phyloP scores from a whole-genome alignment of 164 flowering plant genomes.

The Platanus orientalis region DNA sequence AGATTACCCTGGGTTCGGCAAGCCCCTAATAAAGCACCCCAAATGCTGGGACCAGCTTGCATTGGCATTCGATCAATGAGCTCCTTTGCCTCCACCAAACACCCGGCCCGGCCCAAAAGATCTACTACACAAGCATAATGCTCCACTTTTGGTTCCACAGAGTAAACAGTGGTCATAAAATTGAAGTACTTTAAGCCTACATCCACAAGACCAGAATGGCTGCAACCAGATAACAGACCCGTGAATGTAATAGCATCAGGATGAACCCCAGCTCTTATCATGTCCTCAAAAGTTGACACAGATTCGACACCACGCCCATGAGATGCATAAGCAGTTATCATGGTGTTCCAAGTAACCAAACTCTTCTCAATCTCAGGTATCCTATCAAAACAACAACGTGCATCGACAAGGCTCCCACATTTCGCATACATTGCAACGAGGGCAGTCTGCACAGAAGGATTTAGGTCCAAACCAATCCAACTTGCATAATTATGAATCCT shows the following conservation, averaged over 20 bases:
- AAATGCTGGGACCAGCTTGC: too few species aligned
- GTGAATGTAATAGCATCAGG: background rate
- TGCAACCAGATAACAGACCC: background rate
- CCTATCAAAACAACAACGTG: conserved; percentile 27
- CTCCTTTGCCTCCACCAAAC: too few species aligned
- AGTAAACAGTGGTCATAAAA: too few species aligned
- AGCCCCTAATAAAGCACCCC: too few species aligned
- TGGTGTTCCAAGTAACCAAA: conserved; percentile 14
- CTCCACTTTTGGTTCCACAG: too few species aligned
- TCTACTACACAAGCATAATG: too few species aligned
- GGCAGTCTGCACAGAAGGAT: conserved; percentile 32
- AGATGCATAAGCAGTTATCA: background rate
- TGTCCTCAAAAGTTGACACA: background rate
- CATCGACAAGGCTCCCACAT: conserved; percentile 40
- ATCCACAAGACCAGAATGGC: background rate
- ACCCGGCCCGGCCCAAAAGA: too few species aligned
- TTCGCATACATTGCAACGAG: conserved; percentile 48
- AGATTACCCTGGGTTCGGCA: too few species aligned
- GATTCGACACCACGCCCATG: background rate
- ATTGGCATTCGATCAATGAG: too few species aligned
- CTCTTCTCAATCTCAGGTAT: conserved; percentile 22
- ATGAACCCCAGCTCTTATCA: background rate
- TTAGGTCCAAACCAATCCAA: conserved; percentile 26
- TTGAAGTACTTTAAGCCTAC: too few species aligned
- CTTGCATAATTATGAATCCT: conserved; percentile 31